A percentile compares a stretch with the other conserved stretches of the same genome.
phyloP scores from a whole-genome alignment of 129 eudicot species.

The Deinandra increscens region DNA sequence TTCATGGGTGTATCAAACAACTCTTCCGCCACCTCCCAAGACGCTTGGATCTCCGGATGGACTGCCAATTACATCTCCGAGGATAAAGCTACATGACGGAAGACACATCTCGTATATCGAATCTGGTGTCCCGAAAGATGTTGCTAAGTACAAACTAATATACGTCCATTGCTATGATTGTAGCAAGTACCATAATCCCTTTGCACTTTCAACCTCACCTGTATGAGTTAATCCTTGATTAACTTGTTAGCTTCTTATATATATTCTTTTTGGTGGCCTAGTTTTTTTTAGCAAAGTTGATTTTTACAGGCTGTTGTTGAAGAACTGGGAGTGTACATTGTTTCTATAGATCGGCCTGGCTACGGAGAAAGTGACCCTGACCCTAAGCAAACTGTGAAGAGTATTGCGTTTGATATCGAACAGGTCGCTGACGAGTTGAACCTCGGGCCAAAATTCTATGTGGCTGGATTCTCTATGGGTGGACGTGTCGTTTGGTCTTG shows the following conservation, averaged over 20 bases:
- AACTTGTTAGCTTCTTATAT: too few species aligned
- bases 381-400: constrained; percentile 51
- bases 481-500: constrained; percentile 59
- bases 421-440: constrained; percentile 73
- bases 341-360: constrained; percentile 72
- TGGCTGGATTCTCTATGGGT: constrained; percentile 69
- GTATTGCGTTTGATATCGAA: constrained; percentile 55
- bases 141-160: constrained; percentile 56
- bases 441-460: constrained; percentile 63
- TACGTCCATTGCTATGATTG: constrained; percentile 60
- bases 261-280: too few species aligned
- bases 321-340: constrained; percentile 51
- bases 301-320: constrained; percentile 42
- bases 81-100: constrained; percentile 73
- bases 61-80: constrained; percentile 60
- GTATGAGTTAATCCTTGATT: constrained; percentile 28
- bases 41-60: constrained; percentile 61
- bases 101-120: constrained; percentile 70
- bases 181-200: constrained; percentile 51
- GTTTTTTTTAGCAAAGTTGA: too few species aligned
- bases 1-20: constrained; percentile 66
- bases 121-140: constrained; percentile 59
- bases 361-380: constrained; percentile 85
- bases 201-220: constrained; percentile 37
- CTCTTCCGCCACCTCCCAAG: constrained; percentile 64